Evolutionary conservation across 208 protist species (phyloP), one percentile per base, ranked within the genome.

Genomic region (Vickermania spadyakhi): DNA sequence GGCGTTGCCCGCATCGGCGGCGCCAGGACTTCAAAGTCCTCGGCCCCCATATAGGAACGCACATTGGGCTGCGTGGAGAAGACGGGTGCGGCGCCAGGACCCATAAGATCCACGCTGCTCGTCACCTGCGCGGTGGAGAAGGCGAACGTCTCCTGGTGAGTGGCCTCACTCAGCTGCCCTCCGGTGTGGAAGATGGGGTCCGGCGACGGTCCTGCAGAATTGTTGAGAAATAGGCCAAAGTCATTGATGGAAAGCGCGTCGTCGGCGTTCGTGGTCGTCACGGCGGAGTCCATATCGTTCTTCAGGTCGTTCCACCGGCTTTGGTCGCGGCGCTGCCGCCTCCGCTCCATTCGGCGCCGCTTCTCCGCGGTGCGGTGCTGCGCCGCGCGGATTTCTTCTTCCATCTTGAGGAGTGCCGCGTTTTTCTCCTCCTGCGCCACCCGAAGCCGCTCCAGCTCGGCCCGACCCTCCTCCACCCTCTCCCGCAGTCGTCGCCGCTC

Each of bases 221-320:
- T 56, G 27, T 25, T 56, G 51, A 77, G 62, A 52, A 89, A 89
- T n/a, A 66, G 77, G 36, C 73, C 73, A 36, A 89, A 70, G 62
- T 89, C 82, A 54, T 85, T 72, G 61, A 89, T 89, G 31, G 76
- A 71, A 28, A 89, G 66, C 14, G 76, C 75, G 62, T 85, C 79
- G 64, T 89, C 75, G 55, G 77, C 75, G 42, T 71, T 81, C 25
- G 78, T 56, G n/a, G n/a, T n/a, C n/a, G n/a, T n/a, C n/a, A n/a
- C n/a, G 14, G 57, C 42, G 0, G 68, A 57, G 49, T 84, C 75
- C 28, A 78, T 62, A 55, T 77, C 77, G 5, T 68, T 69, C 62
- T 79, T 83, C 49, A 77, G 70, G 18, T 74, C 71, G 28, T 60
- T 62, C 60, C 74, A 70, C 21, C 51, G 22, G 30, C 50, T 18